Evolutionary conservation across 2,329 filamentous ascomycete species (phyloP), one percentile per base, ranked within the genome.

Genomic region (Epichloe amarillans): DNA sequence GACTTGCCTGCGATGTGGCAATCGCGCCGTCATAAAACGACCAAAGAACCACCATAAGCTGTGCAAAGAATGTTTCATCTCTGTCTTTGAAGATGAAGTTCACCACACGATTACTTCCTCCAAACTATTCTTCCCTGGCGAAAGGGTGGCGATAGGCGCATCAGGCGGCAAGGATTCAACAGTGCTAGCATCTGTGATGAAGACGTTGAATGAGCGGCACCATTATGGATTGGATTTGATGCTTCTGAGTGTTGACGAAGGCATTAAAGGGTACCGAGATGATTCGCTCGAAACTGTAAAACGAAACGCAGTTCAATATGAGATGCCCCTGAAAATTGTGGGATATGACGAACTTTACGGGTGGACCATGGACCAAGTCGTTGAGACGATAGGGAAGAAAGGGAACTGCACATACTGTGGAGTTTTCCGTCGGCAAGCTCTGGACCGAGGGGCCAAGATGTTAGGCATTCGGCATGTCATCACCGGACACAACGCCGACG

Each of bases 351-450:
- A 96, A 61, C 73, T 98, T 10, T 98, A 98, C 65, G 93, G 91
- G 8, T 98, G 93, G 93, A 96, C 90, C 1, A 98, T 98, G 93
- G 93, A 98, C 62, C 88, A 97, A 63, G 93, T 98, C 10, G 94
- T 98, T 4, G 86, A 90, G 61, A 88, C 91, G 46, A 86, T 98
- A 47, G 93, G 93, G 14, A 97, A 96, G 72, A 97, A 96, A 67
- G 90, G 91, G 33, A 98, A 98, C 68, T 98, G 93, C 75, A 98
- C 94, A 33, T 98, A 98, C 63, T 98, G 93, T 62, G 93, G 93
- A 14, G 93, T 98, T 17, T 98, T 98, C 64, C 77, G 93, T 50
- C 79, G 94, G 52, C 93, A 98, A 70, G 93, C 93, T 2, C 75
- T 98, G 36, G 93, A 98, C 65, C 82, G 93, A 8, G 93, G 93